Evolutionary conservation across 164 flowering plant genomes (phyloP).

Genomic region (Vitis rupestris): DNA sequence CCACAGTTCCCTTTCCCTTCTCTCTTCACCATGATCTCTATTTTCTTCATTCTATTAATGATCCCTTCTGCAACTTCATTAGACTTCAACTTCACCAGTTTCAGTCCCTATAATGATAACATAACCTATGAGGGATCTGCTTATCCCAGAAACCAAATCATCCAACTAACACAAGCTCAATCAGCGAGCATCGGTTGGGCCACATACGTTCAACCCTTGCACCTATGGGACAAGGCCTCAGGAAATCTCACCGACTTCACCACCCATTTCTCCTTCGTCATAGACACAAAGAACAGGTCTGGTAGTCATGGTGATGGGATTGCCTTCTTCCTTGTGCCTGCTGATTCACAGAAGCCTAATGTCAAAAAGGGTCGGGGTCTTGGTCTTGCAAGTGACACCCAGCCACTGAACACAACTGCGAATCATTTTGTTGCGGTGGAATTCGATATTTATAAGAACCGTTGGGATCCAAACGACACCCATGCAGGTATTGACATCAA

Average conservation of each 20-base stretch:
- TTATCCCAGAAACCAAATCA: background rate
- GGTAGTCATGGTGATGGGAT: constrained; percentile 13
- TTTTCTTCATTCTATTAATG: constrained; percentile 8
- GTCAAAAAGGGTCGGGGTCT: too few species aligned
- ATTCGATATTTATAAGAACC: constrained; percentile 8
- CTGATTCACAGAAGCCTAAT: background rate
- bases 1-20: background rate
- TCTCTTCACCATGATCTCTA: background rate
- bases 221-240: background rate
- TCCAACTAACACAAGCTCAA: constrained; percentile 16
- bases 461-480: constrained; percentile 13
- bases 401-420: background rate
- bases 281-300: too few species aligned
- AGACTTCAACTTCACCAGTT: constrained; percentile 29
- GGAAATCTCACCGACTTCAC: constrained; percentile 10
- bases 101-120: background rate
- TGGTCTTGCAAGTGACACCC: too few species aligned
- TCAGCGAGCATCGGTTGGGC: too few species aligned
- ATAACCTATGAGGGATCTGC: constrained; percentile 20
- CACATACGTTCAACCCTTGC: too few species aligned
- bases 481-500: constrained; percentile 25
- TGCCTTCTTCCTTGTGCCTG: constrained; percentile 20
- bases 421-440: constrained; percentile 23
- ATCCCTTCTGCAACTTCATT: constrained; percentile 13
- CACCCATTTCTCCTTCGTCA: constrained; percentile 9